phyloP scores from a whole-genome alignment of 2,329 filamentous ascomycete species.

The Hypomyces perniciosus region DNA sequence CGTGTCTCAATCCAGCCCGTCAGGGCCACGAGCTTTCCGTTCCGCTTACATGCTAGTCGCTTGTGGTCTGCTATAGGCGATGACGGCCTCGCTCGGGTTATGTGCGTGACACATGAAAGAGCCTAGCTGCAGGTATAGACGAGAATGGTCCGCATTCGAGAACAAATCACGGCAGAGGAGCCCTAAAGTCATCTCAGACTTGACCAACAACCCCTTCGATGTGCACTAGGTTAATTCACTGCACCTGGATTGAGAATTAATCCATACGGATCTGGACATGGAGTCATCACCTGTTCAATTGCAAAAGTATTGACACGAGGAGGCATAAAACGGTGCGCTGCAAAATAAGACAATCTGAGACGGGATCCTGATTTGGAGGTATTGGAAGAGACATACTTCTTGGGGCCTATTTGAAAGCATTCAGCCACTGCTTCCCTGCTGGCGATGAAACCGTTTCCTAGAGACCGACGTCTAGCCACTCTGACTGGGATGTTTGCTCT shows the following conservation, averaged over 20 bases:
- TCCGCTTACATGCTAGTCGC: not conserved
- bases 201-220: not conserved
- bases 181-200: too few relatives aligned
- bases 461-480: constrained; percentile 1
- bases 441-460: constrained; percentile 12
- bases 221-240: constrained; percentile 12
- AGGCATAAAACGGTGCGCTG: not conserved
- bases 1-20: not conserved
- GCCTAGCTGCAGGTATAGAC: constrained; percentile 14
- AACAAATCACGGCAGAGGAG: constrained; percentile 1
- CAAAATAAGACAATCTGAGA: constrained; percentile 10
- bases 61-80: not conserved
- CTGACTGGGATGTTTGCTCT: not conserved
- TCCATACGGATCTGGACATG: not conserved
- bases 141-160: constrained; percentile 6
- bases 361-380: not conserved
- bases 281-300: not conserved
- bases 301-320: not conserved
- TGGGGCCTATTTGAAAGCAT: not conserved
- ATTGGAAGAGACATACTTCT: not conserved
- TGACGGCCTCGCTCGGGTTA: not conserved
- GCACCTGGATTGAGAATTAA: not conserved
- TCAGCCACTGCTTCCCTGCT: not conserved
- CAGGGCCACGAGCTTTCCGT: not conserved
- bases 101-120: constrained; percentile 4